Conservation (phyloP, 2,329 filamentous ascomycete species). For the Pestalotiopsis sp. region DNA sequence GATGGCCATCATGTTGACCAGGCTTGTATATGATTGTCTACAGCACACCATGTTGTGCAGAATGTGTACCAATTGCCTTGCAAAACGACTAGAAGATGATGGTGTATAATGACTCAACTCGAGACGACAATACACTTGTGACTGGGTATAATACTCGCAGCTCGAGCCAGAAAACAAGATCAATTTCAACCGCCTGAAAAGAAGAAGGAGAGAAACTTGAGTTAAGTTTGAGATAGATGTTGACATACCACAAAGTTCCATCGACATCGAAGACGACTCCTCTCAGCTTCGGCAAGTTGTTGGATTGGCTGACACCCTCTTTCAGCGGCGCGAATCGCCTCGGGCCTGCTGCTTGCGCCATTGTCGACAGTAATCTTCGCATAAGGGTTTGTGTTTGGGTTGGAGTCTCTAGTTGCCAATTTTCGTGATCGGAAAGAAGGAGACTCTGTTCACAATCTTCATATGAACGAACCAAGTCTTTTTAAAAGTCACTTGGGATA, state of each 20-base stretch:
- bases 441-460: not conserved
- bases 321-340: conserved; percentile 62
- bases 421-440: not conserved
- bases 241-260: conserved; percentile 82
- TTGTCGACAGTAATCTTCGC: conserved; percentile 42
- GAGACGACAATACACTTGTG: not conserved
- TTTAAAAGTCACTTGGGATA: not conserved
- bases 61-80: too few species aligned
- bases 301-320: conserved; percentile 32
- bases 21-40: too few species aligned
- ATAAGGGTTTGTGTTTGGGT: conserved; percentile 19
- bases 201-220: not conserved
- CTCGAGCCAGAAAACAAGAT: not conserved
- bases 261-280: conserved; percentile 90
- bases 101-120: not conserved
- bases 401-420: not conserved
- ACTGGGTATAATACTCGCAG: not conserved
- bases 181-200: not conserved
- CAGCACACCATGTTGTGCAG: too few species aligned
- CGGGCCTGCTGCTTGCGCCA: conserved; percentile 40
- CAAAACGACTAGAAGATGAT: not conserved
- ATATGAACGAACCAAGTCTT: not conserved
- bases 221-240: not conserved
- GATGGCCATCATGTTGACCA: too few species aligned
- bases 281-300: conserved; percentile 49